These are phyloP conservation scores for Oryza coarctata DNA, from an alignment of 176 grass and related monocot species.

Conservation along the genomic window DNA sequence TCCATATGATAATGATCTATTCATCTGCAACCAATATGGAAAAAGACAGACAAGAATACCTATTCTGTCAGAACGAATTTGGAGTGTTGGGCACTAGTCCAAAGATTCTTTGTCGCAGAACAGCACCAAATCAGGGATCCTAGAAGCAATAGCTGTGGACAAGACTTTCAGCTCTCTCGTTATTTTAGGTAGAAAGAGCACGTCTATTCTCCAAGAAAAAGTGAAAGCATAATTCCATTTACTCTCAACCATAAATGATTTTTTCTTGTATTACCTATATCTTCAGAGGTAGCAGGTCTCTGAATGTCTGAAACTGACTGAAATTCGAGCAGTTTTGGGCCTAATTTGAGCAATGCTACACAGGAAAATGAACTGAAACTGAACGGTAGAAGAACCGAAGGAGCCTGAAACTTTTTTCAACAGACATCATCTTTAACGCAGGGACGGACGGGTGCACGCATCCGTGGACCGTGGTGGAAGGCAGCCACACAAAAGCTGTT, in stretches of 20 bases:
- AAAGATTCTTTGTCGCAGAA: slow-evolving; percentile 46
- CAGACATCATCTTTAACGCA: slow-evolving; percentile 26
- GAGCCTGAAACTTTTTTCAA: not conserved
- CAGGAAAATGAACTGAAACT: not conserved
- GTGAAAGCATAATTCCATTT: not conserved
- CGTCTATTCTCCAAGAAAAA: slow-evolving; percentile 14
- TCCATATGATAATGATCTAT: not conserved
- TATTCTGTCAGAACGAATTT: slow-evolving; percentile 35
- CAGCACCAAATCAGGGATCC: slow-evolving; percentile 38
- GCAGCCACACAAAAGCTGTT: slow-evolving; percentile 40
- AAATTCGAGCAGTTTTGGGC: too few species aligned
- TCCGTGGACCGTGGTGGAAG: not conserved
- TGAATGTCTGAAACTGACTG: too few species aligned
- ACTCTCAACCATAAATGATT: not conserved
- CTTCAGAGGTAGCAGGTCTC: not conserved
- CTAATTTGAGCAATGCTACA: not conserved
- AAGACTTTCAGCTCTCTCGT: not conserved
- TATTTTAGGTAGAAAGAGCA: slow-evolving; percentile 36
- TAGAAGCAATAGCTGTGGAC: slow-evolving; percentile 18
- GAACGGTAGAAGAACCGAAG: not conserved
- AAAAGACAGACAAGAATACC: slow-evolving; percentile 23
- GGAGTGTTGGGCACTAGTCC: slow-evolving; percentile 17
- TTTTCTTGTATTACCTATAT: too few species aligned
- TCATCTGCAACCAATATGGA: not conserved
- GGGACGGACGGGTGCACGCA: not conserved